Evolutionary conservation across 2,329 filamentous ascomycete genomes (phyloP).

Genomic region (Verticillium alfalfae): DNA sequence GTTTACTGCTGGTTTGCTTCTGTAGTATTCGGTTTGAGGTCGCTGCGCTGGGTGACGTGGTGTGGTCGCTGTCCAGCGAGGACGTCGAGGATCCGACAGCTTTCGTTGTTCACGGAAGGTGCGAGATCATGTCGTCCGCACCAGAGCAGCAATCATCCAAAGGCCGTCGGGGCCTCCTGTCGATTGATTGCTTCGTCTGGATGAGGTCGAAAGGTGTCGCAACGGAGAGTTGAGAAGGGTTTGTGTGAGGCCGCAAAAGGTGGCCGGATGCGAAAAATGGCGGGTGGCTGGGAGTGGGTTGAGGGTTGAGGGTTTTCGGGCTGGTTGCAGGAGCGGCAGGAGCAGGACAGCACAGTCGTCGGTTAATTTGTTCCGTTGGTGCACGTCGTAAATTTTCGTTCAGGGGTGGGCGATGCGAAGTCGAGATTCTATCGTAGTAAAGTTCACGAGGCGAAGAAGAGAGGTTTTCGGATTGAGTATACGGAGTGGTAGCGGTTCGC

Average conservation of each 20-base stretch:
- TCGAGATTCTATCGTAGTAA: neutral
- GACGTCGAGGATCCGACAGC: conserved; percentile 8
- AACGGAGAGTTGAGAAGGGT: neutral
- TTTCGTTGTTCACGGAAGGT: conserved; percentile 11
- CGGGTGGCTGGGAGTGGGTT: neutral
- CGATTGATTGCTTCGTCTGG: conserved; percentile 11
- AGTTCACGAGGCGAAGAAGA: neutral
- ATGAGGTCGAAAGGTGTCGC: neutral
- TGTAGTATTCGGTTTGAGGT: neutral
- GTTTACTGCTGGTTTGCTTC: neutral
- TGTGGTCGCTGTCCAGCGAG: conserved; percentile 1
- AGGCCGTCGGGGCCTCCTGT: conserved; percentile 3
- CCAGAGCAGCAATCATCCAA: conserved; percentile 1
- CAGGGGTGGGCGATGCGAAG: neutral
- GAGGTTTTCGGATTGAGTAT: neutral
- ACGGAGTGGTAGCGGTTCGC: neutral
- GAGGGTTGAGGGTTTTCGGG: conserved; percentile 4
- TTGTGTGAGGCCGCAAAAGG: neutral
- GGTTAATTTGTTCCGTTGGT: conserved; percentile 3
- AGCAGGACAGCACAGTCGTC: conserved; percentile 6
- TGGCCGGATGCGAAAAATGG: neutral
- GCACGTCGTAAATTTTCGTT: neutral
- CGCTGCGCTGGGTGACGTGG: conserved; percentile 1
- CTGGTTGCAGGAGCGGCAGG: neutral
- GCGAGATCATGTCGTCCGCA: conserved; percentile 16